Evolutionary conservation across 1,139 yeast species (phyloP), one percentile per base, ranked within the genome.

Genomic region (Nadsonia starkeyi-henricii): DNA sequence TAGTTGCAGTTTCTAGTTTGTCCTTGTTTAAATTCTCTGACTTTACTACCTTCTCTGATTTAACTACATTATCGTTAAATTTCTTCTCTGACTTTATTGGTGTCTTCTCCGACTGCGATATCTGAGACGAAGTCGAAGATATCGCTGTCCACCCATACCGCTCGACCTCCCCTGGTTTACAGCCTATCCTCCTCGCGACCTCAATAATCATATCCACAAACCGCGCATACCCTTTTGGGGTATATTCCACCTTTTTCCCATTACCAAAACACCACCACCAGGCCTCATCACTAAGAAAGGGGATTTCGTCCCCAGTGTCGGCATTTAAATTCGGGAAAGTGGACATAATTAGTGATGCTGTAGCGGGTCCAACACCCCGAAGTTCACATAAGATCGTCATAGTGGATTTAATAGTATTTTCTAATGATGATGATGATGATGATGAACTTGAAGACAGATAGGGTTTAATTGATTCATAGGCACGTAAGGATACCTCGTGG

Each of bases 331-430:
- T n/a, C 4, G 39, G 39, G 39, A 33, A 33, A 8, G 39, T 33
- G 15, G 46, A 43, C 1, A 43, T 30, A 28, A 47, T 36, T 8
- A 47, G n/a, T 8, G 49, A 47, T 3, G 46, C 49, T 2, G 49
- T 47, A 28, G 49, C 49, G 1, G 49, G 49, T 1, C 49, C 49
- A 9, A 47, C 49, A 2, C 49, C 49, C 12, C 41, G 43, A 18
- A 47, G 44, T 8, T 47, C 44, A 15, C 49, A 36, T 39, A 47
- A 15, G 4, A 33, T 33, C 4, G 39, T 3, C 12, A 33, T 7
- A 9, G 39, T 15, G 15, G 17, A 33, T 33, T 33, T 5, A 33
- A 33, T 5, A n/a, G n/a, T n/a, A n/a, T n/a, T n/a, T n/a, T n/a
- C n/a, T n/a, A n/a, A n/a, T n/a, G n/a, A n/a, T n/a, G n/a, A n/a